Evolutionary conservation across 371 early-diverging fungal species (phyloP), one percentile per base, ranked within the genome.

Genomic region (Funneliformis caledonium): DNA sequence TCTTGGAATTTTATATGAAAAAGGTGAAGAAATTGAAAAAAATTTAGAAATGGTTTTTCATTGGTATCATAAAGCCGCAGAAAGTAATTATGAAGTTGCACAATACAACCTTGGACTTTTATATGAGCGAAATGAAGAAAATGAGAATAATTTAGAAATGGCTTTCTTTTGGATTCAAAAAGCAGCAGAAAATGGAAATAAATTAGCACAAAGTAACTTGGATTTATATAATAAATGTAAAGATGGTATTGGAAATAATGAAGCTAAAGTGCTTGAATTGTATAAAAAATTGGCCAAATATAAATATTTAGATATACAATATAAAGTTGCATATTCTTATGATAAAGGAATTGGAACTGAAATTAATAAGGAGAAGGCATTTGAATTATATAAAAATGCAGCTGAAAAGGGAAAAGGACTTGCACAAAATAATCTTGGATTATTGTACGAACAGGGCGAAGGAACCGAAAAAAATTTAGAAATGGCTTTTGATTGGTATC

Each of bases 341-440:
- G 92, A 92, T 77, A 90, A 93, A 81, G 94, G 93, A 22, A 87
- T 93, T 47, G 95, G 93, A 1, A 89, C 94, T 5, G 83, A 81
- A 9, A 86, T 88, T 76, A 82, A 91, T 73, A 85, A 91, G 47
- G 83, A 83, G 31, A 83, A 89, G 82, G 97, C 97, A 8, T 90
- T 96, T 61, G 82, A 88, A 52, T 96, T 93, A 93, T 97, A 95
- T 84, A 84, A 85, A 73, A 86, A 88, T 65, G 88, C 96, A 5
- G 94, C 97, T 1, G 86, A 87, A 45, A 91, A 92, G 80, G 93
- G 93, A 45, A 94, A 94, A 84, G 91, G 92, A 60, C 90, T 88
- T 68, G 92, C 90, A 6, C 83, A 87, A 56, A 92, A 92, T 83
- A 87, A 87, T 37, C 37, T 37, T 37, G 37, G 37, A 37, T 91